phyloP scores from a whole-genome alignment of 1,139 yeast genomes.

The Magnusiomyces sp. region DNA sequence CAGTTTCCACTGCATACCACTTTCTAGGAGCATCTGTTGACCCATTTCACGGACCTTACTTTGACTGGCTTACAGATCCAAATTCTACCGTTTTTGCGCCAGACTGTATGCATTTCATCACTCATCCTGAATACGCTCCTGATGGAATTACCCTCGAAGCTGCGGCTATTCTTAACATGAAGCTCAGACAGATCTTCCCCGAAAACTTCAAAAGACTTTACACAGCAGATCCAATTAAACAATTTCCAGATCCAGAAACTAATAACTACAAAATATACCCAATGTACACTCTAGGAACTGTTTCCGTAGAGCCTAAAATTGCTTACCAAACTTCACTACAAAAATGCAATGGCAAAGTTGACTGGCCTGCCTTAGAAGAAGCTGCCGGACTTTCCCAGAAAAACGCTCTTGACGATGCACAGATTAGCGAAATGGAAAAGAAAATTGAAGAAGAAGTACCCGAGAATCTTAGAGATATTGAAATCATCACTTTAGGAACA shows the following conservation, averaged over 20 bases:
- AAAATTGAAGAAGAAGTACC: slow-evolving; percentile 2
- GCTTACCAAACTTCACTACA: slow-evolving; percentile 12
- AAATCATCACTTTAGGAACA: slow-evolving; percentile 77
- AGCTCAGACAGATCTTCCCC: slow-evolving; percentile 48
- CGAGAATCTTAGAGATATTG: slow-evolving; percentile 32
- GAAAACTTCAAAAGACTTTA: slow-evolving; percentile 46
- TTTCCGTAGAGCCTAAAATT: slow-evolving; percentile 19
- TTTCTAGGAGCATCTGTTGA: slow-evolving; percentile 60
- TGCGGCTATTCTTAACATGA: slow-evolving; percentile 46
- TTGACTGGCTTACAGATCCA: slow-evolving; percentile 37
- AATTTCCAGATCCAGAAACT: slow-evolving; percentile 15
- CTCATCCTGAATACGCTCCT: slow-evolving; percentile 58
- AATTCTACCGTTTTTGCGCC: slow-evolving; percentile 40
- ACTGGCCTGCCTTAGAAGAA: slow-evolving; percentile 10
- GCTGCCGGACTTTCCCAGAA: too few species aligned
- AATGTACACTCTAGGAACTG: slow-evolving; percentile 16
- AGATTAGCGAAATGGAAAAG: not conserved
- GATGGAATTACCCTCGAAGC: slow-evolving; percentile 52
- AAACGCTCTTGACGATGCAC: not conserved
- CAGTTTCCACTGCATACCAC: slow-evolving; percentile 47
- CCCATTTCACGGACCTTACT: slow-evolving; percentile 34
- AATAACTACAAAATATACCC: slow-evolving; percentile 5
- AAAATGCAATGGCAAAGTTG: slow-evolving; percentile 13
- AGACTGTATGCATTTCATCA: slow-evolving; percentile 52
- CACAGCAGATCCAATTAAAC: slow-evolving; percentile 17